phyloP scores from a whole-genome alignment of 2,329 filamentous ascomycete species.

The Cordyceps cicadae region DNA sequence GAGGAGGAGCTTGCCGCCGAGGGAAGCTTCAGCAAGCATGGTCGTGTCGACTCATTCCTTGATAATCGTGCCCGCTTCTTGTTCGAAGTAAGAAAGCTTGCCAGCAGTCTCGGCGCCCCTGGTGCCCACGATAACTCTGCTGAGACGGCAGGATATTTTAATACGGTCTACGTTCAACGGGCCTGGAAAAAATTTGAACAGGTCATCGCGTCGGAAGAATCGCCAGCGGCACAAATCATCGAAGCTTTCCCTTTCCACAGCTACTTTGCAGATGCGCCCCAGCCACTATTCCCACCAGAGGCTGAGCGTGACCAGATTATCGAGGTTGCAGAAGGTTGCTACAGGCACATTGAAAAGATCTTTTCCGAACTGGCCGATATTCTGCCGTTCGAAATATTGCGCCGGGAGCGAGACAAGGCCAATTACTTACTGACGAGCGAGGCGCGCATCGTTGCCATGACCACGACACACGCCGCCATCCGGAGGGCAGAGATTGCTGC shows the following conservation, averaged over 20 bases:
- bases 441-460: slow-evolving; percentile 98
- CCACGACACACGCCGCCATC: slow-evolving; percentile 95
- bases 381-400: slow-evolving; percentile 87
- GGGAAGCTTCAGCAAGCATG: slow-evolving; percentile 85
- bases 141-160: slow-evolving; percentile 95
- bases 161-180: slow-evolving; percentile 81
- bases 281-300: slow-evolving; percentile 68
- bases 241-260: slow-evolving; percentile 75
- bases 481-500: slow-evolving; percentile 79
- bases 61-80: slow-evolving; percentile 76
- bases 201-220: slow-evolving; percentile 44
- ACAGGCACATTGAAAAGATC: slow-evolving; percentile 79
- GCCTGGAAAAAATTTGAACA: slow-evolving; percentile 77
- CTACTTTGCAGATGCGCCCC: slow-evolving; percentile 82
- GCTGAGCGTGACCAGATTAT: slow-evolving; percentile 58
- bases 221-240: slow-evolving; percentile 54
- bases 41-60: slow-evolving; percentile 88
- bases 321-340: slow-evolving; percentile 75
- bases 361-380: slow-evolving; percentile 91
- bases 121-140: slow-evolving; percentile 95
- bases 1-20: slow-evolving; percentile 89
- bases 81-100: slow-evolving; percentile 76
- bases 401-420: slow-evolving; percentile 81
- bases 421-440: slow-evolving; percentile 94
- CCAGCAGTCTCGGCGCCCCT: slow-evolving; percentile 73